Evolutionary conservation across 1,284 basidiomycete genomes (phyloP).

Genomic region (Apiotrichum laibachii): DNA sequence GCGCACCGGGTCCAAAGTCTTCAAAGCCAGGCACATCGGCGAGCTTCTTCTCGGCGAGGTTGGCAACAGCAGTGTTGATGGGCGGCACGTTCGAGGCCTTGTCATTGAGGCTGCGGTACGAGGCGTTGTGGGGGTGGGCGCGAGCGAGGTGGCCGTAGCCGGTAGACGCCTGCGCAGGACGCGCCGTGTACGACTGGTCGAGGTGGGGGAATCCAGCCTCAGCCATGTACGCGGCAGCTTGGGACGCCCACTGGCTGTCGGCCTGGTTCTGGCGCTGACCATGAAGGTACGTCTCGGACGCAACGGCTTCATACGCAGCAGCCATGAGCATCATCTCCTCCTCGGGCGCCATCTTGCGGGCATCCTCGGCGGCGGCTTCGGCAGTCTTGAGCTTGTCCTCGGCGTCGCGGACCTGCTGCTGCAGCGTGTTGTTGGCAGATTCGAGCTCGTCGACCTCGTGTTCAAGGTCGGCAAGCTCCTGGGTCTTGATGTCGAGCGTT

Average conservation of each 20-base stretch:
- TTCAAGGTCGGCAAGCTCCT: conserved; percentile 47
- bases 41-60: conserved; percentile 14
- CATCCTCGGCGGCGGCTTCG: conserved; percentile 33
- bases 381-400: conserved; percentile 41
- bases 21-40: conserved; percentile 40
- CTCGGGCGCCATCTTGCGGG: conserved; percentile 41
- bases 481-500: conserved; percentile 60
- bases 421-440: conserved; percentile 34
- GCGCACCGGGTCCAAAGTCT: conserved; percentile 48
- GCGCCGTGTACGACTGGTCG: conserved; percentile 46
- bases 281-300: conserved; percentile 42
- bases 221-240: conserved; percentile 49
- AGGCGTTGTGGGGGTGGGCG: conserved; percentile 24
- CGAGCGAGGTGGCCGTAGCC: conserved; percentile 34
- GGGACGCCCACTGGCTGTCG: conserved; percentile 41
- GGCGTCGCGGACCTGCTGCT: conserved; percentile 38
- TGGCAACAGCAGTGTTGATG: background rate
- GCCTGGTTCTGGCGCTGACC: conserved; percentile 30
- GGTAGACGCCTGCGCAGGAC: conserved; percentile 24
- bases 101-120: conserved; percentile 26
- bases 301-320: conserved; percentile 46
- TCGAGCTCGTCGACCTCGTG: conserved; percentile 36
- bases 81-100: conserved; percentile 3
- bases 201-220: conserved; percentile 48
- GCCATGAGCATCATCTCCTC: conserved; percentile 52